These are phyloP conservation scores for Cercospora berteroae DNA, from an alignment of 2,329 filamentous ascomycete genomes.

Conservation along the genomic window DNA sequence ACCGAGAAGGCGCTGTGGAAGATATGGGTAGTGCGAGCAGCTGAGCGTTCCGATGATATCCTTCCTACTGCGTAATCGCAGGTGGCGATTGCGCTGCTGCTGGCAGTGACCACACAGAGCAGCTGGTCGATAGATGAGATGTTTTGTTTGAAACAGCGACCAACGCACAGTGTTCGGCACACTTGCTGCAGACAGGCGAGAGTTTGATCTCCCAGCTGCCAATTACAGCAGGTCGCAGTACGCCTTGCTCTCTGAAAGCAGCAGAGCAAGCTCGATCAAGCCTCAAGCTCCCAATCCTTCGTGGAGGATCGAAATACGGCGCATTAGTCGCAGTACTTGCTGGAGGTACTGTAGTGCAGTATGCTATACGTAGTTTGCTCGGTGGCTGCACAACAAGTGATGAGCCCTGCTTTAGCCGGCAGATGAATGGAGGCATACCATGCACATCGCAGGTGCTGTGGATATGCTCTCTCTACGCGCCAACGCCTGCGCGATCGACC, in stretches of 20 bases:
- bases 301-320: not conserved
- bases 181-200: not conserved
- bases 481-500: conserved; percentile 5
- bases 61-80: not conserved
- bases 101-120: not conserved
- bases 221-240: not conserved
- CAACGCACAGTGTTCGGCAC: not conserved
- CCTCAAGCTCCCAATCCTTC: conserved; percentile 5
- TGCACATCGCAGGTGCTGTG: conserved; percentile 14
- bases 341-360: not conserved
- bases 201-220: not conserved
- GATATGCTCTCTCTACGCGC: conserved; percentile 6
- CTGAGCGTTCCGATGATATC: not conserved
- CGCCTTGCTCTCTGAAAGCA: not conserved
- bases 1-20: conserved; percentile 67
- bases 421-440: conserved; percentile 10
- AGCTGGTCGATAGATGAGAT: not conserved
- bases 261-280: conserved; percentile 6
- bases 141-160: not conserved
- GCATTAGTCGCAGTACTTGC: not conserved
- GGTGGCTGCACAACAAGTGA: not conserved
- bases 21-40: conserved; percentile 21
- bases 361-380: conserved; percentile 1
- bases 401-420: conserved; percentile 10
- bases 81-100: not conserved